Evolutionary conservation across 108 stramenopile species (phyloP).

Genomic region (Cyclotella sp.): DNA sequence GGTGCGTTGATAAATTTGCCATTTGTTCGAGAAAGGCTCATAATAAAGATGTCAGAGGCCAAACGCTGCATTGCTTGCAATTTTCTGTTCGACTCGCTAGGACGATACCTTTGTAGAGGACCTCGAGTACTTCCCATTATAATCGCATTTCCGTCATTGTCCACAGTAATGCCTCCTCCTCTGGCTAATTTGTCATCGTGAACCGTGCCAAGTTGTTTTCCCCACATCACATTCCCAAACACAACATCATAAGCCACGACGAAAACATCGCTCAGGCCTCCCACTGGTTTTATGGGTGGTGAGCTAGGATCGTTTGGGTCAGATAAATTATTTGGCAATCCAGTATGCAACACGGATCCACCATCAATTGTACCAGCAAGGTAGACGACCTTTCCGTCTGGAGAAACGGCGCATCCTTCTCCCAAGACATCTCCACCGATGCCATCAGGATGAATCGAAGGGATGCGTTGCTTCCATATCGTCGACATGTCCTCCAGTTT

Average conservation of each 20-base stretch:
- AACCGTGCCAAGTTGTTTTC: conserved; percentile 44
- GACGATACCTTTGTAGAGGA: conserved; percentile 42
- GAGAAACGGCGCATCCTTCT: conserved; percentile 48
- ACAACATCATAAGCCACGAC: conserved; percentile 46
- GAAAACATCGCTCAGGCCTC: conserved; percentile 44
- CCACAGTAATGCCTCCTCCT: conserved; percentile 43
- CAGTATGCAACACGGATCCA: conserved; percentile 31
- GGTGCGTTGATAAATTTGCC: conserved; percentile 45
- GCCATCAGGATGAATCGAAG: conserved; percentile 42
- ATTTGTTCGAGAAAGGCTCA: conserved; percentile 31
- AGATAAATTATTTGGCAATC: conserved; percentile 23
- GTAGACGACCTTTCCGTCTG: conserved; percentile 41
- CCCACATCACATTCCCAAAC: conserved; percentile 48
- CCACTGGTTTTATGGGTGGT: conserved; percentile 26
- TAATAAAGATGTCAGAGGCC: conserved; percentile 45
- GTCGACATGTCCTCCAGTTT: conserved; percentile 46
- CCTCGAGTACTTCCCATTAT: conserved; percentile 51
- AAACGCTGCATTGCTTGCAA: conserved; percentile 7
- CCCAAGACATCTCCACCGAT: conserved; percentile 44
- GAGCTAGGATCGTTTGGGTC: conserved; percentile 13
- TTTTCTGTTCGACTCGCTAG: conserved; percentile 1
- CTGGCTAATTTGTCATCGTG: conserved; percentile 49
- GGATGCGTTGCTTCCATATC: conserved; percentile 46
- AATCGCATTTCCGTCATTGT: conserved; percentile 48
- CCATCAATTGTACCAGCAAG: conserved; percentile 50